Conservation (phyloP, 2,329 filamentous ascomycete genomes). For the Penicillium aurantiogriseum region DNA sequence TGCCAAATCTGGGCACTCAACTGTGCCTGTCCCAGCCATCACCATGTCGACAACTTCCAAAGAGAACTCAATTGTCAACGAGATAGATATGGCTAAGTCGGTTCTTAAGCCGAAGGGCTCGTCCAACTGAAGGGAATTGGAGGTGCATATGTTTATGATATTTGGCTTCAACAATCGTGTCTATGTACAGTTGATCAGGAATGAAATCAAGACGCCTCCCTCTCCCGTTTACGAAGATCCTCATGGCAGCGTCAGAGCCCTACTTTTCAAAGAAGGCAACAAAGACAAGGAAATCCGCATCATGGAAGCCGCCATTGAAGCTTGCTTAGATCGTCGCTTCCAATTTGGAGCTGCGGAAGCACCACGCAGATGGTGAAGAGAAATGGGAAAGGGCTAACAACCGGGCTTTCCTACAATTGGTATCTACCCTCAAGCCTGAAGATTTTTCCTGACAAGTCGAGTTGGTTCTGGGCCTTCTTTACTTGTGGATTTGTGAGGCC, state of each 20-base stretch:
- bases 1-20: background rate
- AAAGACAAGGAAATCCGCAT: background rate
- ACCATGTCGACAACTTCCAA: background rate
- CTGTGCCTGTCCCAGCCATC: background rate
- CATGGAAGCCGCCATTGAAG: background rate
- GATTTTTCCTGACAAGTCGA: too few species aligned
- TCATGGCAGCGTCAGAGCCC: background rate
- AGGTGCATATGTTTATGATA: background rate
- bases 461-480: too few species aligned
- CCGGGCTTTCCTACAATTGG: background rate
- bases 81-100: background rate
- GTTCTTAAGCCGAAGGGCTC: background rate
- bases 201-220: background rate
- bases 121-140: background rate
- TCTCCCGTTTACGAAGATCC: background rate
- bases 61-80: background rate
- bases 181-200: background rate
- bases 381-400: background rate
- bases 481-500: too few species aligned
- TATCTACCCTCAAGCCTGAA: background rate
- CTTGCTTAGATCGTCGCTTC: background rate
- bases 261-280: background rate
- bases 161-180: background rate
- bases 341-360: background rate
- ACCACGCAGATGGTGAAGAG: background rate